Percentiles rank a stretch among this genome's conserved stretches.
Conservation (phyloP, 345 rosid genomes). For the Pelargonium nanum region DNA sequence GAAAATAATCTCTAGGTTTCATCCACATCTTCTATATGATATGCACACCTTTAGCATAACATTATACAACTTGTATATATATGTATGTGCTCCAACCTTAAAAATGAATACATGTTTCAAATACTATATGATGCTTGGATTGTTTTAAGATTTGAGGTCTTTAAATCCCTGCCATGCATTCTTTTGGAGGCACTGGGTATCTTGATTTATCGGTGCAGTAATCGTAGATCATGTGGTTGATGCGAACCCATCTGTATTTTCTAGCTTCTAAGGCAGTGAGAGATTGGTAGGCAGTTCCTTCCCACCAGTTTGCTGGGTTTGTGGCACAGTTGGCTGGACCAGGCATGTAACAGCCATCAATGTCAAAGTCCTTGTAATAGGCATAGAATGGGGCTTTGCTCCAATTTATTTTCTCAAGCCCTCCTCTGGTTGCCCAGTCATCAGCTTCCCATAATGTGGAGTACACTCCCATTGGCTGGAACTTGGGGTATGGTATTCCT, state of each 20-base stretch:
- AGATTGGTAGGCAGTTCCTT: constrained; percentile 42
- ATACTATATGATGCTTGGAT: no score
- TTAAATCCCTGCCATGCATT: constrained; percentile 65
- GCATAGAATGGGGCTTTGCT: constrained; percentile 78
- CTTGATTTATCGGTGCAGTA: constrained; percentile 77
- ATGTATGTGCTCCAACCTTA: no score
- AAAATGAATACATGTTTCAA: no score
- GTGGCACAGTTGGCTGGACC: constrained; percentile 60
- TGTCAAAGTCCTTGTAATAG: constrained; percentile 77
- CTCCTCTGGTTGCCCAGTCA: constrained; percentile 97
- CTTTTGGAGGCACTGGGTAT: constrained; percentile 64
- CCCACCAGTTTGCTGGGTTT: constrained; percentile 76
- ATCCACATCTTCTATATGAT: no score
- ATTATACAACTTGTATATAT: no score
- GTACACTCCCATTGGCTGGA: constrained; percentile 79
- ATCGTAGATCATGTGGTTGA: constrained; percentile 88
- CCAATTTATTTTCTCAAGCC: constrained; percentile 86
- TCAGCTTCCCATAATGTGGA: constrained; percentile 98
- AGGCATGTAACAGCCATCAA: constrained; percentile 79
- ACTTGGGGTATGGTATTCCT: constrained; percentile 52
- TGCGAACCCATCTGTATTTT: constrained; percentile 80
- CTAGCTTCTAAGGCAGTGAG: constrained; percentile 62
- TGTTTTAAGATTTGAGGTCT: not conserved
- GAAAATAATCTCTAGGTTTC: no score
- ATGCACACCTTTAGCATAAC: not conserved